Evolutionary conservation across 768 basidiomycete species (phyloP), one percentile per base, ranked within the genome.

Genomic region (Hirschioporus abietinus): DNA sequence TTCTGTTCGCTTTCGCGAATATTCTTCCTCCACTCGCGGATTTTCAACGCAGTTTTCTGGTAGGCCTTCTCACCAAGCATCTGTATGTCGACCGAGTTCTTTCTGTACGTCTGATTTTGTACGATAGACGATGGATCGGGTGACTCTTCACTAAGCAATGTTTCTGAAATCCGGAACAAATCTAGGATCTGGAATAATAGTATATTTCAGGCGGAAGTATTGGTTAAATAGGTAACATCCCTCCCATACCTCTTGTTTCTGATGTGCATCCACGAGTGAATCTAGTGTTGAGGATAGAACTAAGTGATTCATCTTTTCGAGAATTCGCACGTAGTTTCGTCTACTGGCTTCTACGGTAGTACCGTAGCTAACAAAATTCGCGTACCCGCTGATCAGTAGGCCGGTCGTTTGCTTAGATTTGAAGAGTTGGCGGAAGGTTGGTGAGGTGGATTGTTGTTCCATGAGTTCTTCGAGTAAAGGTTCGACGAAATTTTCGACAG

Each of bases 271-370:
- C 58, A 90, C 84, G 9, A 82, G 77, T 64, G 84, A 84, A 66
- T 89, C 90, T 66, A 88, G 76, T 1, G 89, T 88, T 26, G 94
- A 78, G 20, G 88, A 84, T 27, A 89, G 72, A 1, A 86, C 90
- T 26, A 95, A 79, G 69, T 92, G 89, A 2, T 83, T 85, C 18
- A 93, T 74, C 68, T 92, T 92, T 70, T 92, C 88, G 20, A 88
- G 74, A 15, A 92, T 82, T 7, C 88, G 79, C n/a, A 81, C 75
- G 5, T 78, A 80, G 70, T 77, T 75, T 18, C 76, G 76, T 59
- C 83, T 84, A 27, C 86, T 74, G 23, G 76, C 76, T 1, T 72
- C 57, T 0, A 77, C 72, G n/a, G 72, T 67, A 0, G 80, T 71
- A 0, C 88, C 71, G 60, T 78, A 79, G 9, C 76, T 69, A 0